Evolutionary conservation across 2,329 filamentous ascomycete genomes (phyloP).

Genomic region (Talaromyces sp.): DNA sequence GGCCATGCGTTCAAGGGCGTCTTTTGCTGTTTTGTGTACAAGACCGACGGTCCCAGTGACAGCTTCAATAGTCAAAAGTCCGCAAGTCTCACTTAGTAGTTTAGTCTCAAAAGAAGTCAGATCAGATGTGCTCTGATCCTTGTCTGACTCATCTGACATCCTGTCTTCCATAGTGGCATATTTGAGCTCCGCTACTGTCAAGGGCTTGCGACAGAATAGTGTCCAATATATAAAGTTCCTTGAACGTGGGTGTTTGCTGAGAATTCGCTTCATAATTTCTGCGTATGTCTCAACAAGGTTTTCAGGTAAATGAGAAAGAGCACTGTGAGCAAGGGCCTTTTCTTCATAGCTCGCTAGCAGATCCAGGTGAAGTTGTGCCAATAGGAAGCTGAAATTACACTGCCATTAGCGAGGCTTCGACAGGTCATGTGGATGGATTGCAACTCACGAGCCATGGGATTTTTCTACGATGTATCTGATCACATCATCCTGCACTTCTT

Average conservation of each 20-base stretch:
- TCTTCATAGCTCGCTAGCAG: conserved; percentile 26
- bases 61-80: conserved; percentile 28
- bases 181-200: conserved; percentile 28
- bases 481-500: conserved; percentile 20
- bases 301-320: conserved; percentile 27
- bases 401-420: background rate
- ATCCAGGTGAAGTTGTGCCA: conserved; percentile 30
- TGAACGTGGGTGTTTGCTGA: conserved; percentile 24
- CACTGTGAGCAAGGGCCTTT: conserved; percentile 23
- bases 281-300: conserved; percentile 30
- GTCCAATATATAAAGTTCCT: conserved; percentile 29
- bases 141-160: background rate
- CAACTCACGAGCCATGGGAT: conserved; percentile 28
- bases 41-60: conserved; percentile 26
- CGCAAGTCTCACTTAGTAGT: conserved; percentile 22
- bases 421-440: too few species aligned
- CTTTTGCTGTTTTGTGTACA: conserved; percentile 31
- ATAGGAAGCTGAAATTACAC: conserved; percentile 25
- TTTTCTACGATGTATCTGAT: conserved; percentile 24
- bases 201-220: conserved; percentile 25
- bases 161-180: conserved; percentile 20
- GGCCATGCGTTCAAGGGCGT: conserved; percentile 28
- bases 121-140: background rate
- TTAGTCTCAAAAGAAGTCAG: conserved; percentile 24
- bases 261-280: conserved; percentile 30